These are phyloP conservation scores for Rhynchospora breviuscula DNA, from an alignment of 176 grass and related monocot genomes.

Conservation along the genomic window DNA sequence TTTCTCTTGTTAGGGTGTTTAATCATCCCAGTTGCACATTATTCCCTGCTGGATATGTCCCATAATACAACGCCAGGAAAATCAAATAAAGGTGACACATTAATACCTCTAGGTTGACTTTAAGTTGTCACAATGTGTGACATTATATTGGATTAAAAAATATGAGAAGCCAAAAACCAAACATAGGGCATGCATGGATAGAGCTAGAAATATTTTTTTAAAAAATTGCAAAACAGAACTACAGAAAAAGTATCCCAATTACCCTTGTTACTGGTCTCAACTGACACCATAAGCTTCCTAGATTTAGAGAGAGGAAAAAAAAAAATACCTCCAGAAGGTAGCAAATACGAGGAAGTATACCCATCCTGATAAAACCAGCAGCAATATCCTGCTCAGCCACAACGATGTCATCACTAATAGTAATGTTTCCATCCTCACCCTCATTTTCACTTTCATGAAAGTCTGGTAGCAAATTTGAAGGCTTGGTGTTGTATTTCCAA, in stretches of 20 bases:
- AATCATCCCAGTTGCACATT: background rate
- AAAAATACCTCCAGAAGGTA: slow-evolving; percentile 73
- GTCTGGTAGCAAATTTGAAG: slow-evolving; percentile 60
- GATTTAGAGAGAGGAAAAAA: slow-evolving; percentile 8
- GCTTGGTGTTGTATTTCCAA: slow-evolving; percentile 94
- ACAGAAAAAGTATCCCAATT: background rate
- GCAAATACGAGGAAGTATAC: slow-evolving; percentile 76
- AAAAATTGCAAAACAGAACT: background rate
- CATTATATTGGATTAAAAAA: background rate
- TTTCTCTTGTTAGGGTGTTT: background rate
- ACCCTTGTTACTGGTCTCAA: background rate
- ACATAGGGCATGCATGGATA: background rate
- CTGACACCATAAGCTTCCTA: background rate
- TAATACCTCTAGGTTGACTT: background rate
- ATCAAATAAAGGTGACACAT: background rate
- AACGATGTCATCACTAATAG: slow-evolving; percentile 74
- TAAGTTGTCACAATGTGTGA: background rate
- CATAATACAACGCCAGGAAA: background rate
- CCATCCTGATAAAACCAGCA: slow-evolving; percentile 94
- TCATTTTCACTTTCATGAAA: slow-evolving; percentile 48
- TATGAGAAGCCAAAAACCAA: background rate
- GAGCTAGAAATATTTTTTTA: background rate
- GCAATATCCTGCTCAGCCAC: slow-evolving; percentile 90
- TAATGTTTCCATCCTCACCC: slow-evolving; percentile 57
- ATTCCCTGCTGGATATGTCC: background rate